Percentiles rank a stretch among this genome's conserved stretches.
These are phyloP conservation scores for Harringtonia aguacate DNA, from an alignment of 2,329 filamentous ascomycete genomes.

Conservation along the genomic window DNA sequence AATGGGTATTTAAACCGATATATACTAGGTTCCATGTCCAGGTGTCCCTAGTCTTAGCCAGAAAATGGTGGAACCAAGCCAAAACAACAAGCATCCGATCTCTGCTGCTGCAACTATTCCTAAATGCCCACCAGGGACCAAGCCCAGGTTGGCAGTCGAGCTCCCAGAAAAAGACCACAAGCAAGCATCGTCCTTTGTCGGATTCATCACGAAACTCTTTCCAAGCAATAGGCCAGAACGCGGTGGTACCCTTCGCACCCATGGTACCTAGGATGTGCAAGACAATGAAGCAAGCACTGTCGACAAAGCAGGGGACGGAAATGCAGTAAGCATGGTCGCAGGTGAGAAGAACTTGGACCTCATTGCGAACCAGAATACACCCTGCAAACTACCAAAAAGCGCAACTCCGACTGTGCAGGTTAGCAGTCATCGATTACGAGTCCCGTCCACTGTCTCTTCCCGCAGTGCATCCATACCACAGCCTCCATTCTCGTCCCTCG, in stretches of 20 bases:
- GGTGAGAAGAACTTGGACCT: not conserved
- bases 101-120: too few species aligned
- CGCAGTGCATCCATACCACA: too few species aligned
- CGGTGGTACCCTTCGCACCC: constrained; percentile 32
- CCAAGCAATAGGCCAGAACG: constrained; percentile 39
- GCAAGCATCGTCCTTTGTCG: constrained; percentile 5
- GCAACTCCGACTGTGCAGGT: too few species aligned
- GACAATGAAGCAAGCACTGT: not conserved
- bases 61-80: too few species aligned
- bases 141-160: not conserved
- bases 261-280: constrained; percentile 9
- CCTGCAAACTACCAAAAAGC: not conserved
- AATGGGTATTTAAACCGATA: too few species aligned
- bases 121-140: too few species aligned
- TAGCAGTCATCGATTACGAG: too few species aligned
- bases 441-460: too few species aligned
- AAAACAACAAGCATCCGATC: too few species aligned
- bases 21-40: too few species aligned
- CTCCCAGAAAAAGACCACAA: not conserved
- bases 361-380: not conserved
- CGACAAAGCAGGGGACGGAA: not conserved
- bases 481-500: too few species aligned
- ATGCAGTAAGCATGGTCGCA: not conserved
- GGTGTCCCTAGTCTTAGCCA: too few species aligned
- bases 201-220: constrained; percentile 31